Evolutionary conservation across 2,329 filamentous ascomycete species (phyloP).

Genomic region (Volutella citrinella): DNA sequence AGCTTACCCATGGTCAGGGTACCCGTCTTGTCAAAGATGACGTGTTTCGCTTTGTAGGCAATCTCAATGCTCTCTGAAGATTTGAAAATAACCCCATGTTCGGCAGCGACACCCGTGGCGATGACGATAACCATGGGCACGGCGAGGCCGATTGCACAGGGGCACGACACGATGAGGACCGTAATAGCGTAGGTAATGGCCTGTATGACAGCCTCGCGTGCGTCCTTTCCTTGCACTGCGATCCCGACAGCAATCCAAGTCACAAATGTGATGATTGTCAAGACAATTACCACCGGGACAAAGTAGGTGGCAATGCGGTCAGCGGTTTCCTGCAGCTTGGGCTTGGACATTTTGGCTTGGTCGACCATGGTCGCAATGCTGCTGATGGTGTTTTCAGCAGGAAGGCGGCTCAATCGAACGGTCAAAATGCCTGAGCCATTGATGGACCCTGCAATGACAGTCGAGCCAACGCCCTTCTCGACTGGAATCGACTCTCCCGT

Average conservation of each 20-base stretch:
- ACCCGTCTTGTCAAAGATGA: constrained; percentile 80
- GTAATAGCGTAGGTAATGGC: constrained; percentile 72
- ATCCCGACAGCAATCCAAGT: constrained; percentile 64
- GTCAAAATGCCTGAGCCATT: constrained; percentile 63
- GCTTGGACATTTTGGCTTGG: constrained; percentile 65
- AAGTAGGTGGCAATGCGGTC: constrained; percentile 67
- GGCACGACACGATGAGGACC: constrained; percentile 72
- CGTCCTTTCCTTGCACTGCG: constrained; percentile 33
- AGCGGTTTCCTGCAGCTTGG: constrained; percentile 64
- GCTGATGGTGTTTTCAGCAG: constrained; percentile 69
- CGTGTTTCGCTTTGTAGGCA: constrained; percentile 58
- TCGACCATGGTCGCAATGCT: constrained; percentile 69
- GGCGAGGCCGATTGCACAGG: constrained; percentile 71
- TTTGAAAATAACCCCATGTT: constrained; percentile 67
- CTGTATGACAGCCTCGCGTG: constrained; percentile 49
- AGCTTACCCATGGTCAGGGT: constrained; percentile 64
- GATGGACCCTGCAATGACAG: constrained; percentile 65
- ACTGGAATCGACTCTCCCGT: constrained; percentile 68
- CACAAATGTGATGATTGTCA: constrained; percentile 60
- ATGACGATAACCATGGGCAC: constrained; percentile 79
- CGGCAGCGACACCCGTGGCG: constrained; percentile 63
- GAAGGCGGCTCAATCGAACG: constrained; percentile 57
- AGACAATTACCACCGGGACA: constrained; percentile 59
- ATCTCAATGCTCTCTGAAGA: constrained; percentile 61
- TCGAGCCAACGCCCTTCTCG: constrained; percentile 50